phyloP scores from a whole-genome alignment of 2,329 filamentous ascomycete genomes.

The Rhynchosporium graminicola region DNA sequence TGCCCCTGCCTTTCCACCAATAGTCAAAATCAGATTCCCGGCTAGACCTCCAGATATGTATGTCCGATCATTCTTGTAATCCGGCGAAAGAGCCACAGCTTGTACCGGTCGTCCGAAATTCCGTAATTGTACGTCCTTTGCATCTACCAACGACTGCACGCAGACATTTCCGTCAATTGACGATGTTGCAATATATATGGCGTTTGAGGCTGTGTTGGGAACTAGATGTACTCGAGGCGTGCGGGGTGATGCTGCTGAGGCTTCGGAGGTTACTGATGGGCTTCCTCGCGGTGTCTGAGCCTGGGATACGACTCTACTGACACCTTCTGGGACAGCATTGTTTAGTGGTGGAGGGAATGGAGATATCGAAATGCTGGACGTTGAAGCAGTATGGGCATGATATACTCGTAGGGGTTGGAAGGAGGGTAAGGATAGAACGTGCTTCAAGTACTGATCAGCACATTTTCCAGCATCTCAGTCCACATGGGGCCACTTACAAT shows the following conservation, averaged over 20 bases:
- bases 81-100: conserved; percentile 88
- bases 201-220: conserved; percentile 78
- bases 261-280: conserved; percentile 46
- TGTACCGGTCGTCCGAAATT: conserved; percentile 95
- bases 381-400: conserved; percentile 87
- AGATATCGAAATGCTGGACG: conserved; percentile 87
- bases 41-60: conserved; percentile 91
- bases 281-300: conserved; percentile 38
- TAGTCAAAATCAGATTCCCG: conserved; percentile 83
- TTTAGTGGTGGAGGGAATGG: conserved; percentile 70
- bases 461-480: neutral
- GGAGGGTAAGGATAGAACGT: conserved; percentile 80
- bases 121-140: conserved; percentile 85
- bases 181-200: conserved; percentile 89
- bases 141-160: conserved; percentile 80
- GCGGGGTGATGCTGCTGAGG: conserved; percentile 54
- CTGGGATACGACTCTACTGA: conserved; percentile 40
- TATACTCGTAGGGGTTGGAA: conserved; percentile 84
- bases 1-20: conserved; percentile 75
- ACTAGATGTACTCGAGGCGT: conserved; percentile 55
- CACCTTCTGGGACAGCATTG: conserved; percentile 42
- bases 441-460: conserved; percentile 52
- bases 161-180: conserved; percentile 97
- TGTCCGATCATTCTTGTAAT: conserved; percentile 84
- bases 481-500: conserved; percentile 65